Base-by-base conservation (phyloP, 108 stramenopile genomes). In the Pseudonitzschia delicatissima region DNA sequence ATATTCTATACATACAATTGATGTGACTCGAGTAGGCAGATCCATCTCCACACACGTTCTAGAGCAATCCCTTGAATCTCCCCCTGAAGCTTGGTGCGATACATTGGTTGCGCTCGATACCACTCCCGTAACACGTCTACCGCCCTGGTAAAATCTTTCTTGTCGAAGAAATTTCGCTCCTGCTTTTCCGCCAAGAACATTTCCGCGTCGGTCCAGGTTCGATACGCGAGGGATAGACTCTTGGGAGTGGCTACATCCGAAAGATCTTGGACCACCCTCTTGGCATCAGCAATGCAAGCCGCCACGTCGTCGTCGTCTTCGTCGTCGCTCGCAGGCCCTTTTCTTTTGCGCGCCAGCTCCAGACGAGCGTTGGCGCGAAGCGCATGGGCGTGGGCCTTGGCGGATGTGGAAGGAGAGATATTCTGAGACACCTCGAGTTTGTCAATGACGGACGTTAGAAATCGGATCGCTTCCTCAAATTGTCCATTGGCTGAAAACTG, bases 321-420 rank as follows among this genome's bases (percentile, higher is more conserved):
- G 2, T 27, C 25, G 13, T 55, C 53, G 47, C 47, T 48, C 7
- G 20, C 4, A 18, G 47, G 7, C 31, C 13, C 29, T 15, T 32
- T 4, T 17, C 25, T 3, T 25, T 20, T 6, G 18, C 13, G 12
- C 50, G 50, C 42, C 42, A 44, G 25, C 25, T 11, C 21, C 12
- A 59, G 40, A 18, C 23, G 26, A 18, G 48, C 45, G 15, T 42
- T 21, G 4, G 77, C 71, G 27, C 77, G 57, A 17, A 78, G 8
- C 31, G 49, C 66, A 25, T 60, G 53, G 11, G 77, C 77, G 23
- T 68, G 77, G 20, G 77, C 77, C 44, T 72, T 67, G 44, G 57
- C 66, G 17, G 67, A 23, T 8, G 47, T 45, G 4, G 39, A 52
- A 34, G 60, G 49, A 4, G 27, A n/a, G 20, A 48, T 18, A 3